Evolutionary conservation across 371 early-diverging fungal genomes (phyloP), one percentile per base, ranked within the genome.

Genomic region (Coemansia sp.): DNA sequence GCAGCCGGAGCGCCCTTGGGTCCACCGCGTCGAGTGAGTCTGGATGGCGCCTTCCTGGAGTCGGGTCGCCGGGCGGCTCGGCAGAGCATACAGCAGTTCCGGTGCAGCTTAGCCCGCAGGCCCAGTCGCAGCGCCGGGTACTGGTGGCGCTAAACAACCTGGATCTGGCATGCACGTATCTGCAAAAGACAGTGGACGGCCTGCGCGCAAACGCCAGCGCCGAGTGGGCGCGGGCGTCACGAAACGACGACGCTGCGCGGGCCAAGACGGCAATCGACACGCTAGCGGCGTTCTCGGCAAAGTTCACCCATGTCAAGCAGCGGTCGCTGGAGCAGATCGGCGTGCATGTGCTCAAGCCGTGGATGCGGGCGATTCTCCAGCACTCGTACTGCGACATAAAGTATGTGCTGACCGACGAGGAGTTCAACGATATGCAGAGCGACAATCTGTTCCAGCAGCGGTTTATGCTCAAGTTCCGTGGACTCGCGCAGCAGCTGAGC

Each of bases 381-480:
- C 90, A 91, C 36, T 80, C 91, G 0, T 93, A 91, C 68, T 80
- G 84, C 34, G 93, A 93, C 63, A 86, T 92, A 59, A 91, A 90
- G 68, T 96, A 96, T 63, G 89, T 90, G 1, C 79, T 95, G 34
- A 85, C 87, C 16, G 93, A 94, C 59, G 94, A 94, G 35, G 95
- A 96, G 75, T 95, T 93, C 72, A 85, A 86, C 42, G 93, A 91
- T 63, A 85, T 87, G 42, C 92, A 92, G 52, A 80, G 87, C 10
- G 86, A 88, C 58, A 89, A 91, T 53, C 67, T 82, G 41, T 91
- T 94, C 79, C 84, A 89, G 9, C 87, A 90, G 57, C 83, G 93
- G 40, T 91, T 94, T 64, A 70, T 84, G 26, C 61, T 81, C 7
- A 87, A 88, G 31, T 84, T 95, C 47, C 81, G 84, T 42, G 79